Evolutionary conservation across 1,139 yeast species (phyloP), one percentile per base, ranked within the genome.

Genomic region (Yamadazyma triangularis): DNA sequence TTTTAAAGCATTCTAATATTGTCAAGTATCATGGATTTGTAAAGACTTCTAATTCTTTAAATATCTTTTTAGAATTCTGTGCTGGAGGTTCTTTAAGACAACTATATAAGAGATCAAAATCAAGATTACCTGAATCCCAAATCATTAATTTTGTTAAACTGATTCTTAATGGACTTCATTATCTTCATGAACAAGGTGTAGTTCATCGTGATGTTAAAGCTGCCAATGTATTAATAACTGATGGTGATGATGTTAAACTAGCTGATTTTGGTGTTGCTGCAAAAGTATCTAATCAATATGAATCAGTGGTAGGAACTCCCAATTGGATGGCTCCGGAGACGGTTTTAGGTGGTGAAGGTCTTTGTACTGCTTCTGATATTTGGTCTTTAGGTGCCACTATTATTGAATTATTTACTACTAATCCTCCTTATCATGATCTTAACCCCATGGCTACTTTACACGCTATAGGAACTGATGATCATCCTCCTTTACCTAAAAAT

Each of bases 381-480:
- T 84, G 94, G 97, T 85, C 96, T n/a, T 59, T 91, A 23, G 99
- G 97, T 2, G 95, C 96, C 12, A 91, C 97, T 0, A 75, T 89
- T 4, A 77, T 89, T 8, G 99, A 91, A 52, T 61, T 91, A 29
- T 64, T 87, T 33, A 83, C 96, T 0, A 95, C 87, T 0, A 70
- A 78, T 32, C 97, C 98, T 0, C 96, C 97, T 0, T 87, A 86
- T 46, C 82, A 83, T 41, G 81, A 86, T 30, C 60, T 83, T 34
- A 79, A 81, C 36, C 86, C 88, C 15, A 83, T 88, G 79, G 86
- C 94, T 1, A 89, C 96, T 0, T 68, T 91, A 41, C 95, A 86
- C 60, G 95, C 96, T 0, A 87, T 89, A 33, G 96, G 93, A 2
- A 79, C 87, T 12, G 95, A 88, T 37, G 81, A 77, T 8, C 77